Evolutionary conservation across 2,329 filamentous ascomycete species (phyloP), one percentile per base, ranked within the genome.

Genomic region (Colletotrichum destructivum): DNA sequence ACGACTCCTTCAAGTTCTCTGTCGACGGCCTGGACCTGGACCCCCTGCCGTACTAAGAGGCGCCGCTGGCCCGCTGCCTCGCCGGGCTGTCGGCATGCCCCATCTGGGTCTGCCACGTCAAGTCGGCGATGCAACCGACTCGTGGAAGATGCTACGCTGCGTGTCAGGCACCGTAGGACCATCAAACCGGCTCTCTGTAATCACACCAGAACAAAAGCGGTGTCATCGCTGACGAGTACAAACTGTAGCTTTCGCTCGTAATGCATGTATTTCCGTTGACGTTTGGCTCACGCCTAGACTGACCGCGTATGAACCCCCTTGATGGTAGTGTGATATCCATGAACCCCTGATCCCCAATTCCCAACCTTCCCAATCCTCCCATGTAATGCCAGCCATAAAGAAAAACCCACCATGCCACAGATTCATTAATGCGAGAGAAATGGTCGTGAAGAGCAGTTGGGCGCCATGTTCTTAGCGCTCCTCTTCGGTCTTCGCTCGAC

Each of bases 1-100:
- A 89, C 72, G 90, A 92, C 79, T 84, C 88, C 4, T 92, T 92
- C 81, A 88, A 86, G 77, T 84, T 92, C 38, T 87, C 84, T 0
- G 90, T 92, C 4, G 82, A 87, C 62, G 90, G 90, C 0, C 76
- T 92, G 73, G 86, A 91, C 75, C 74, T 91, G 47, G 85, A 86
- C 76, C 88, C 89, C 40, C 79, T 91, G 70, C 88, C 89, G 0
- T 91, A 90, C 64, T 84, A 73, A 78, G 13, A 38, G 35, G 35
- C 35, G 9, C 35, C 35, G 35, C 35, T 38, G 35, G 35, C 8
- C 35, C 35, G 35, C 35, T 38, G 9, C 35, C 35, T 38, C 35
- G 35, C 35, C 11, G 35, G 35, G 23, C 7, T 23, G 42, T 23
- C 31, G 46, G 5, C 18, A 15, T 52, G 15, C 5, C 2, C 21